Percentiles rank a stretch among this genome's conserved stretches.
Evolutionary conservation across 306 rosid species (phyloP).

Genomic region (Malus fusca): DNA sequence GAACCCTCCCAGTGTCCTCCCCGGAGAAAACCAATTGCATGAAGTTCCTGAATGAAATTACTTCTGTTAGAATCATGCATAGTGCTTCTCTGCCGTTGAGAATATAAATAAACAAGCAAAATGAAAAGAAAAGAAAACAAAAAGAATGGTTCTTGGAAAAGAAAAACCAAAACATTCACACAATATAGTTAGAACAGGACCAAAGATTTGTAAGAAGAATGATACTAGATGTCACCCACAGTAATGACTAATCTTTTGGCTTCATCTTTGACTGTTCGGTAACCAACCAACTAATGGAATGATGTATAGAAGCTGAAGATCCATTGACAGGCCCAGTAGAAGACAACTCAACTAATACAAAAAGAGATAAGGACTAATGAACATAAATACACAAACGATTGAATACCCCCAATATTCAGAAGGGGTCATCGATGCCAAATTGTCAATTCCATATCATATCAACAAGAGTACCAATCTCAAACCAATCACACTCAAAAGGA

Average conservation of each 20-base stretch:
- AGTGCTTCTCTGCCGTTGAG: neutral
- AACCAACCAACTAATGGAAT: neutral
- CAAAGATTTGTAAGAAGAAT: neutral
- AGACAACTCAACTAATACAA: neutral
- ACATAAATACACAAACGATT: neutral
- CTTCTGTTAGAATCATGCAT: slow-evolving; percentile 20
- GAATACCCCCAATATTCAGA: neutral
- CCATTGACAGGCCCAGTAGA: neutral
- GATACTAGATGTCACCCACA: neutral
- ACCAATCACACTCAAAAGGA: neutral
- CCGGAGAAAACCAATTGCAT: slow-evolving; percentile 66
- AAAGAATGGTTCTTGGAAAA: neutral
- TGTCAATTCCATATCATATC: neutral
- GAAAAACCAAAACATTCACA: neutral
- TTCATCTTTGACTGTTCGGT: neutral
- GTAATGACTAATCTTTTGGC: neutral
- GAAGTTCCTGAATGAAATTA: slow-evolving; percentile 60
- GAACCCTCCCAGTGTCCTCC: slow-evolving; percentile 67
- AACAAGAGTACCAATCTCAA: slow-evolving; percentile 10
- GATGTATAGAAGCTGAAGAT: neutral
- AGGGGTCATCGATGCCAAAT: neutral
- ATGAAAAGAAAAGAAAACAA: neutral
- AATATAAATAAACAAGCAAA: neutral
- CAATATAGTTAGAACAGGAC: neutral
- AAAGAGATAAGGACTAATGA: neutral